Evolutionary conservation across 495 filamentous ascomycete genomes (phyloP).

Genomic region (Aeminium ludgeri): DNA sequence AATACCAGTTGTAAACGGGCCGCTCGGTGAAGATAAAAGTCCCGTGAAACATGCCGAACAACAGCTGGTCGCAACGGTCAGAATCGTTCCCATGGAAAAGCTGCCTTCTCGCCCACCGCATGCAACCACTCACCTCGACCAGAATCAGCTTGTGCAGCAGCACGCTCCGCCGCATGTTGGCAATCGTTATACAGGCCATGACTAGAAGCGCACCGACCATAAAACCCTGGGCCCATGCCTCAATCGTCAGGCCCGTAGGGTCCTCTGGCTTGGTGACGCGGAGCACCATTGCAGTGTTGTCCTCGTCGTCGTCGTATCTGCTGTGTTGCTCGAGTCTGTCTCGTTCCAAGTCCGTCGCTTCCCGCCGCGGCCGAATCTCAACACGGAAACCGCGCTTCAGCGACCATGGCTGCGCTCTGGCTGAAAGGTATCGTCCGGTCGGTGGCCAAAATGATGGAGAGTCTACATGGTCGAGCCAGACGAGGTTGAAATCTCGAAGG

Average conservation of each 20-base stretch:
- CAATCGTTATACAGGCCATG: slow-evolving; percentile 23
- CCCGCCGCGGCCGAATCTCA: no score
- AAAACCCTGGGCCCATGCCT: slow-evolving; percentile 25
- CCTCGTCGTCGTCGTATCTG: no score
- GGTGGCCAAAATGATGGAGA: no score
- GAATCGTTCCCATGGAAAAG: not conserved
- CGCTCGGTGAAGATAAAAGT: slow-evolving; percentile 23
- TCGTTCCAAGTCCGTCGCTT: no score
- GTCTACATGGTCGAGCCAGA: no score
- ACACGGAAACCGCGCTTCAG: no score
- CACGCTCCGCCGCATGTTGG: slow-evolving; percentile 24
- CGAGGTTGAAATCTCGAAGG: no score
- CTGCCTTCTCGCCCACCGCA: not conserved
- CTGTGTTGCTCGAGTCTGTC: no score
- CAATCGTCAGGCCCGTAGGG: slow-evolving; percentile 18
- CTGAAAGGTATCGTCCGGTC: no score
- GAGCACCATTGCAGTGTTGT: slow-evolving; percentile 1
- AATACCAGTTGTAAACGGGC: slow-evolving; percentile 24
- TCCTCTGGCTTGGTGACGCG: slow-evolving; percentile 17
- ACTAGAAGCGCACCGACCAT: slow-evolving; percentile 25
- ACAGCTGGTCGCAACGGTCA: slow-evolving; percentile 15
- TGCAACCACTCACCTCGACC: slow-evolving; percentile 17
- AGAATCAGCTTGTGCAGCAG: slow-evolving; percentile 28
- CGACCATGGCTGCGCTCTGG: no score
- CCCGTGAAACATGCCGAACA: slow-evolving; percentile 24